A percentile compares a stretch with the other conserved stretches of the same genome.
These are phyloP conservation scores for Aegilops tauschii DNA, from an alignment of 176 grass and related monocot genomes.

Conservation along the genomic window DNA sequence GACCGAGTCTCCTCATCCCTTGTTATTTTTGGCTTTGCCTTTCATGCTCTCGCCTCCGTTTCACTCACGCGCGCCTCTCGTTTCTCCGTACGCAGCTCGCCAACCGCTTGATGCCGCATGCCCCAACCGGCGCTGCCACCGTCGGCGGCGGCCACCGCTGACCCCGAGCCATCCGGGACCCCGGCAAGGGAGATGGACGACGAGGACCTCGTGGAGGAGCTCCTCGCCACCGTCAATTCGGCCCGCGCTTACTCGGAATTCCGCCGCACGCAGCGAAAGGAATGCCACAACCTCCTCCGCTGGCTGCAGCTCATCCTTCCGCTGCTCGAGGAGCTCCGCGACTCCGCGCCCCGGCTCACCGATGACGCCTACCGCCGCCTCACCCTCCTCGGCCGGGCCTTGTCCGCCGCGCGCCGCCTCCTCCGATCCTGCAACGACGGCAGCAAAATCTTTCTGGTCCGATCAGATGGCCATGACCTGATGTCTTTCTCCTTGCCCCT, in stretches of 20 bases:
- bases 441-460: conserved; percentile 80
- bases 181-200: conserved; percentile 51
- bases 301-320: conserved; percentile 70
- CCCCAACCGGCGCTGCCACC: conserved; percentile 33
- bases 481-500: neutral
- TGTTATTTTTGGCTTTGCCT: conserved; percentile 1
- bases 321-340: conserved; percentile 68
- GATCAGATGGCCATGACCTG: neutral
- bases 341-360: conserved; percentile 39
- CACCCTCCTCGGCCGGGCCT: conserved; percentile 32
- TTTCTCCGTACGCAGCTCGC: neutral
- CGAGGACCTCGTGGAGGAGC: conserved; percentile 60
- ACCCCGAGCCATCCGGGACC: conserved; percentile 15
- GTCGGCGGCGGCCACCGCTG: conserved; percentile 11
- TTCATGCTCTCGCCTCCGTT: neutral
- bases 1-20: neutral
- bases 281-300: conserved; percentile 62
- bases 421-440: conserved; percentile 70
- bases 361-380: conserved; percentile 47
- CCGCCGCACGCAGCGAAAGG: conserved; percentile 53
- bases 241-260: conserved; percentile 53
- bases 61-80: neutral
- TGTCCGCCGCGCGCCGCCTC: conserved; percentile 48
- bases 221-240: conserved; percentile 46
- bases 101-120: conserved; percentile 42